These are phyloP conservation scores for Bruguiera gymnorhiza DNA, from an alignment of 345 rosid species.

Conservation along the genomic window DNA sequence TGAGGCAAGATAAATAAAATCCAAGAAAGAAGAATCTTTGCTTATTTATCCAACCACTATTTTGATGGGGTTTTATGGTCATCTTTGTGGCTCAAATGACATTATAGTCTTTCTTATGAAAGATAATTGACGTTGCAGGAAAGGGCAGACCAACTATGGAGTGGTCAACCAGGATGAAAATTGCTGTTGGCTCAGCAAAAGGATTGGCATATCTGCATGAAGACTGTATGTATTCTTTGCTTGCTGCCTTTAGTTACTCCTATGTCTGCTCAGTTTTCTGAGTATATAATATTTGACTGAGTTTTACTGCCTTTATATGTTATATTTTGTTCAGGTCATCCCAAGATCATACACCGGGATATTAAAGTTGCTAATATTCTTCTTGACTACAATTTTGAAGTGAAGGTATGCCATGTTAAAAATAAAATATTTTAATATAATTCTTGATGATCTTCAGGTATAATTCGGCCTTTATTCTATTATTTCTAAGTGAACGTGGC, in stretches of 20 bases:
- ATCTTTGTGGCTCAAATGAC: slow-evolving; percentile 9
- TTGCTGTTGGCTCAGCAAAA: slow-evolving; percentile 23
- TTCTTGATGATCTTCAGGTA: no score
- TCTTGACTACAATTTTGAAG: no score
- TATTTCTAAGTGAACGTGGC: neutral
- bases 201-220: slow-evolving; percentile 26
- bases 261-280: neutral
- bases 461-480: no score
- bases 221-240: slow-evolving; percentile 19
- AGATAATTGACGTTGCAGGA: slow-evolving; percentile 37
- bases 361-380: no score
- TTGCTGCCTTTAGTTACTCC: neutral
- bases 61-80: neutral
- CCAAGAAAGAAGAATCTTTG: no score
- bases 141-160: slow-evolving; percentile 39
- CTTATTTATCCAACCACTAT: no score
- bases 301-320: neutral
- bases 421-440: no score
- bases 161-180: slow-evolving; percentile 21
- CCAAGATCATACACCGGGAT: slow-evolving; percentile 32
- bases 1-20: no score
- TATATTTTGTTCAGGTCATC: slow-evolving; percentile 18
- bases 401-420: no score
- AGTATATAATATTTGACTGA: neutral
- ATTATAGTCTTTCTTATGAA: slow-evolving; percentile 16